Conservation (phyloP, 2,329 filamentous ascomycete genomes). For the Alternaria infectoria region DNA sequence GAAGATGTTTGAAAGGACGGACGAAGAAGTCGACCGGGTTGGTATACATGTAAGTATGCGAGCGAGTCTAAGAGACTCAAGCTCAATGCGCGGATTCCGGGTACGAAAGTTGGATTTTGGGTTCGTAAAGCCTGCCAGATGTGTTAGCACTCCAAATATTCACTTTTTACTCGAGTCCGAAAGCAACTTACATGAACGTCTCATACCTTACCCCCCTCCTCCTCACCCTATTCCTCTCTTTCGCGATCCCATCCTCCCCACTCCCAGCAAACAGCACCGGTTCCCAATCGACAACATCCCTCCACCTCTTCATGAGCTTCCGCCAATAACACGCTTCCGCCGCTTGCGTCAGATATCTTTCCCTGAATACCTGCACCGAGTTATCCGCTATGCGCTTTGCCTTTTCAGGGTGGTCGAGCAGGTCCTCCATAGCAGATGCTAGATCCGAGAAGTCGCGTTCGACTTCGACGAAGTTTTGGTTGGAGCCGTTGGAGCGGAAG, state of each 20-base stretch:
- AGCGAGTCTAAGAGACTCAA: background rate
- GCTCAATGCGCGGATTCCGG: conserved; percentile 12
- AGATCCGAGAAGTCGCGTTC: conserved; percentile 45
- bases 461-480: conserved; percentile 45
- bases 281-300: conserved; percentile 34
- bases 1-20: too few species aligned
- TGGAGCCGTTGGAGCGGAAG: conserved; percentile 32
- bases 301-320: conserved; percentile 29
- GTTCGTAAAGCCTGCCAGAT: conserved; percentile 17
- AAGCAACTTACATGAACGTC: conserved; percentile 37
- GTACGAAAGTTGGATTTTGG: conserved; percentile 16
- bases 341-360: conserved; percentile 41
- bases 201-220: conserved; percentile 41
- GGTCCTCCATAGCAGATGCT: conserved; percentile 35
- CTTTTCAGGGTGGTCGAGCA: conserved; percentile 40
- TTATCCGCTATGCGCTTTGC: conserved; percentile 45
- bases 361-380: conserved; percentile 36
- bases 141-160: background rate
- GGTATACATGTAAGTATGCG: too few species aligned
- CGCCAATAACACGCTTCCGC: conserved; percentile 45
- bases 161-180: background rate
- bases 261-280: conserved; percentile 33
- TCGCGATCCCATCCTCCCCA: conserved; percentile 19
- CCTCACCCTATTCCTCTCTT: conserved; percentile 20
- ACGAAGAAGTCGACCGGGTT: too few species aligned